Base-by-base conservation (phyloP, 2,329 filamentous ascomycete species). In the Dactylellina sp. region DNA sequence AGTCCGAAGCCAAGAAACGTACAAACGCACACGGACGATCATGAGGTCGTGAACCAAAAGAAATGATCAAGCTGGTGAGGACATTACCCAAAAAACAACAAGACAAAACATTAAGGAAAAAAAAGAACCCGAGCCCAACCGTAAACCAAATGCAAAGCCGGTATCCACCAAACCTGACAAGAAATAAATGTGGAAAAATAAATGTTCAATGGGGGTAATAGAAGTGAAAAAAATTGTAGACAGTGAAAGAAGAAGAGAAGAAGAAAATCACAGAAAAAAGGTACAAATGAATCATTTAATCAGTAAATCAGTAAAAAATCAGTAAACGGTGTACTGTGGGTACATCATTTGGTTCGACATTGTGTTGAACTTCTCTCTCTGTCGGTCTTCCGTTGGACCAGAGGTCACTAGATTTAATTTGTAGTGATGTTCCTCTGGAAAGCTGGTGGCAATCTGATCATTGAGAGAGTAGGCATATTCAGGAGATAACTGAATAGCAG, bases 71-170 rank as follows among this genome's bases (percentile, higher is more conserved):
- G 52, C 50, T 55, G 53, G 47, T 60, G 64, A 52, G 60, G 60
- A 64, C 68, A 72, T 72, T 65, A 72, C 59, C 68, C 61, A 61
- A 66, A 61, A 55, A 59, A 35, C 5, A 59, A 46, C 12, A 9
- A 44, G 39, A 49, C 11, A 60, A 55, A 40, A 66, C 47, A 61
- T 25, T 66, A 55, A 40, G 39, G 57, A 42, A 52, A 40, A 40
- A 61, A 63, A 72, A 52, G 37, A 74, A 44, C 52, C 68, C 68
- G 52, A 52, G 44, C 68, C 60, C 52, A 65, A 60, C 68, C 68
- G 47, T 72, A 55, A 65, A 72, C 59, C 60, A 72, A 65, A 65
- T 64, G 68, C 68, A 65, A 61, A 64, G 28, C 66, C 66, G 59
- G 53, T 64, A 49, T 59, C 68, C 68, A 56, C 39, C 16, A 57